phyloP scores from a whole-genome alignment of 2,329 filamentous ascomycete species.

The Arthrocladium fulminans region DNA sequence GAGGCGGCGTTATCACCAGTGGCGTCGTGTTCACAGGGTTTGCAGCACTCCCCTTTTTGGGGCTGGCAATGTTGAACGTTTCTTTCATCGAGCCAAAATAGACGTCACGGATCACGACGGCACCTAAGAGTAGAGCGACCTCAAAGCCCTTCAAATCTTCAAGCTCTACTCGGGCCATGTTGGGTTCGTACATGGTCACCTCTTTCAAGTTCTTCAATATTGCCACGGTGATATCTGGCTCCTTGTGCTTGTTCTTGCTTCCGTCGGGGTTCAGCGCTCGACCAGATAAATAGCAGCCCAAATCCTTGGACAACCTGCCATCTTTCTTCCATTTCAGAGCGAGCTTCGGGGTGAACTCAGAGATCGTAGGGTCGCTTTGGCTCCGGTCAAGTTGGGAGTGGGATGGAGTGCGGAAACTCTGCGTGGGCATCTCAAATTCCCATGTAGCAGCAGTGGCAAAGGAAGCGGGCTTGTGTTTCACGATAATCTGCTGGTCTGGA shows the following conservation, averaged over 20 bases:
- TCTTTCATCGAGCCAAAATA: conserved; percentile 59
- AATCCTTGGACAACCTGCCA: conserved; percentile 73
- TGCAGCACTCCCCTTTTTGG: conserved; percentile 19
- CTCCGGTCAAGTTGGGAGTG: conserved; percentile 68
- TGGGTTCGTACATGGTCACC: conserved; percentile 86
- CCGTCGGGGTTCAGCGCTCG: conserved; percentile 54
- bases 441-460: conserved; percentile 76
- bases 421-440: conserved; percentile 87
- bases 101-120: conserved; percentile 53
- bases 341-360: conserved; percentile 57
- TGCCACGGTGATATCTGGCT: conserved; percentile 92
- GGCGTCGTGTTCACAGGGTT: conserved; percentile 15
- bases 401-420: conserved; percentile 73
- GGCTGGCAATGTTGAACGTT: conserved; percentile 60
- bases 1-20: conserved; percentile 7
- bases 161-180: conserved; percentile 79
- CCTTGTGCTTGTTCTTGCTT: conserved; percentile 67
- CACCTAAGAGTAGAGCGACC: conserved; percentile 59
- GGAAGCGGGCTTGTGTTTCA: conserved; percentile 60
- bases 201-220: conserved; percentile 69
- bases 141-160: conserved; percentile 92
- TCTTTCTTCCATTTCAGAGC: conserved; percentile 86
- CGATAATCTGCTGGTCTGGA: conserved; percentile 70
- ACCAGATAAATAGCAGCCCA: conserved; percentile 80
- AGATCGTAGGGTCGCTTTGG: conserved; percentile 50